Percentiles rank a stretch among this genome's conserved stretches.
phyloP scores from a whole-genome alignment of 345 rosid species.

The Eutrema yunnanense region DNA sequence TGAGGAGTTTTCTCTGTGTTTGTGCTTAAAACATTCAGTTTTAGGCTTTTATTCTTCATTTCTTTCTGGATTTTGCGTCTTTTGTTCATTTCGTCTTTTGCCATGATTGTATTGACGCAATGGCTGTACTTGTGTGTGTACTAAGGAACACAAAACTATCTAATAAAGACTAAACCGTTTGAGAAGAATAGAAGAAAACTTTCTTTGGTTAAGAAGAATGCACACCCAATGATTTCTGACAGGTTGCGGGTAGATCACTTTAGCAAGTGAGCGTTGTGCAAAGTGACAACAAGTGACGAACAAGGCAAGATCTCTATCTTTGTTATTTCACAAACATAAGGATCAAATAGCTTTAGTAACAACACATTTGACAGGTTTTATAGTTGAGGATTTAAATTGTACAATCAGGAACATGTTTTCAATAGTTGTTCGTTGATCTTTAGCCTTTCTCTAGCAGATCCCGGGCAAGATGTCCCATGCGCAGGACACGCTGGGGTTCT shows the following conservation, averaged over 20 bases:
- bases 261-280: neutral
- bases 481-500: slow-evolving; percentile 11
- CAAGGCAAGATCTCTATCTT: neutral
- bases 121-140: neutral
- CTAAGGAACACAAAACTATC: neutral
- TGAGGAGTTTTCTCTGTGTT: slow-evolving; percentile 16
- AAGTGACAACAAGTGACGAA: neutral
- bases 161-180: neutral
- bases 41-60: neutral
- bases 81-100: neutral
- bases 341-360: neutral
- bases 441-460: slow-evolving; percentile 30
- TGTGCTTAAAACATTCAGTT: slow-evolving; percentile 4
- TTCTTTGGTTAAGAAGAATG: neutral
- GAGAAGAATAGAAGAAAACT: neutral
- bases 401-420: neutral
- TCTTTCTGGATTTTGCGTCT: neutral
- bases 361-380: neutral
- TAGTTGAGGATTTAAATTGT: neutral
- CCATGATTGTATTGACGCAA: neutral
- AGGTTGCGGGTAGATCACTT: neutral
- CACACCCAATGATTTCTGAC: neutral
- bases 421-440: neutral
- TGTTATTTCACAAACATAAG: neutral
- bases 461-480: slow-evolving; percentile 44